Evolutionary conservation across 768 basidiomycete species (phyloP), one percentile per base, ranked within the genome.

Genomic region (Flagelloscypha sp.): DNA sequence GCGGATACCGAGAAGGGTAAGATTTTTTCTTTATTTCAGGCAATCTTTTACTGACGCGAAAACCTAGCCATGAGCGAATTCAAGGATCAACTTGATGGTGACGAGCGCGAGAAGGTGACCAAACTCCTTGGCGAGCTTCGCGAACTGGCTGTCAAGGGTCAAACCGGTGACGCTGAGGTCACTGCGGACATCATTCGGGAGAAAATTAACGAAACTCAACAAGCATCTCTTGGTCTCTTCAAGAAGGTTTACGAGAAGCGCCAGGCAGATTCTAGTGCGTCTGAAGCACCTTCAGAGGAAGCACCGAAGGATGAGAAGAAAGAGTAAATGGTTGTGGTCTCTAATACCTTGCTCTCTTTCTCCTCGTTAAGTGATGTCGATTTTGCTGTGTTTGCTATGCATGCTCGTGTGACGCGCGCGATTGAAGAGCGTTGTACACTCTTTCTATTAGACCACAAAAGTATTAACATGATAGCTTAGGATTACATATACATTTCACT

Each of bases 221-320:
- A 85, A 50, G 94, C 93, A 11, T 93, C 89, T 12, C 77, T 98
- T 24, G 86, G 87, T 41, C 81, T 98, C 40, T 98, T 98, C 93
- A 85, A 94, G 63, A 94, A 92, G 80, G 80, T 88, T 10, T 92
- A 93, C 56, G 88, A 92, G 73, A 94, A 94, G 76, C 77, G 83
- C 39, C 76, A 74, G 47, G 81, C 84, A 19, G 85, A 88, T 62
- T 72, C 70, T 44, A 63, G 56, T 24, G 54, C 72, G 13, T 63
- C 72, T 37, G 69, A 65, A 40, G 63, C 56, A 32, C 50, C 57
- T 23, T 52, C 63, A 6, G 30, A 54, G 37, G 55, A 72, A 45
- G 42, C 56, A 32, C 43, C 48, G 20, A 47, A 54, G 40, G 58
- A 64, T 50, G 61, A 62, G 52, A 70, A 67, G 46, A 60, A 79